Conservation (phyloP, 1,139 yeast species). For the Spathaspora sp. region DNA sequence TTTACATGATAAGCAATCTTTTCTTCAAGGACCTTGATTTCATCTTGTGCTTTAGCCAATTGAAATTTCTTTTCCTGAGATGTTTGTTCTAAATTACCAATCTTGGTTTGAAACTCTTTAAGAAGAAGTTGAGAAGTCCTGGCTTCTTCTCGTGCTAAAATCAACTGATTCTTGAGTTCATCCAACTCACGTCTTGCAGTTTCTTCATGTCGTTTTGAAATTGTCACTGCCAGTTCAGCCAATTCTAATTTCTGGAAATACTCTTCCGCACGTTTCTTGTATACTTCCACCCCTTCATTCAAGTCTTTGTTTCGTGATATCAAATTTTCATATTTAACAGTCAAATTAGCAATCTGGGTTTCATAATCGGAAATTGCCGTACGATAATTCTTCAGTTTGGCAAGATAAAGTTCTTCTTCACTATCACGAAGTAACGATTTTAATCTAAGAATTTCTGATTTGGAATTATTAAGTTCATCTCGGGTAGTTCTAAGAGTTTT, state of each 20-base stretch:
- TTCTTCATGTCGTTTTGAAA: slow-evolving; percentile 63
- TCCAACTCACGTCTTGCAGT: slow-evolving; percentile 54
- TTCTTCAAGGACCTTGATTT: slow-evolving; percentile 41
- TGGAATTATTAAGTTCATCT: slow-evolving; percentile 49
- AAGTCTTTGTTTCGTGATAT: slow-evolving; percentile 53
- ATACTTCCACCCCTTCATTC: slow-evolving; percentile 54
- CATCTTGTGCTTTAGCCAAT: slow-evolving; percentile 50
- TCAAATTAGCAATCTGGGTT: slow-evolving; percentile 40
- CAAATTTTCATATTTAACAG: slow-evolving; percentile 54
- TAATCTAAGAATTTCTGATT: slow-evolving; percentile 52
- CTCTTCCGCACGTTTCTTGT: slow-evolving; percentile 73
- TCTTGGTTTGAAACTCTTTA: slow-evolving; percentile 55
- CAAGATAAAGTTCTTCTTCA: slow-evolving; percentile 46
- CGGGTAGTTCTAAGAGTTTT: slow-evolving; percentile 49
- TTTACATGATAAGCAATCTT: slow-evolving; percentile 56
- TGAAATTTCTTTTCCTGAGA: slow-evolving; percentile 61
- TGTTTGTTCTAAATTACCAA: slow-evolving; percentile 55
- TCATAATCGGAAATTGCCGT: slow-evolving; percentile 42
- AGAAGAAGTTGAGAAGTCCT: slow-evolving; percentile 57
- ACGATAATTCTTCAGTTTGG: slow-evolving; percentile 34
- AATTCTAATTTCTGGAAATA: slow-evolving; percentile 72
- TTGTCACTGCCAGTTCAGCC: slow-evolving; percentile 72
- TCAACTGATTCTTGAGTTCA: slow-evolving; percentile 54
- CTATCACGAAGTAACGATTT: slow-evolving; percentile 49
- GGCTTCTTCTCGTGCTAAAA: slow-evolving; percentile 57